Evolutionary conservation across 192 early-diverging fungal species (phyloP), one percentile per base, ranked within the genome.

Genomic region (Pilaira anomala): DNA sequence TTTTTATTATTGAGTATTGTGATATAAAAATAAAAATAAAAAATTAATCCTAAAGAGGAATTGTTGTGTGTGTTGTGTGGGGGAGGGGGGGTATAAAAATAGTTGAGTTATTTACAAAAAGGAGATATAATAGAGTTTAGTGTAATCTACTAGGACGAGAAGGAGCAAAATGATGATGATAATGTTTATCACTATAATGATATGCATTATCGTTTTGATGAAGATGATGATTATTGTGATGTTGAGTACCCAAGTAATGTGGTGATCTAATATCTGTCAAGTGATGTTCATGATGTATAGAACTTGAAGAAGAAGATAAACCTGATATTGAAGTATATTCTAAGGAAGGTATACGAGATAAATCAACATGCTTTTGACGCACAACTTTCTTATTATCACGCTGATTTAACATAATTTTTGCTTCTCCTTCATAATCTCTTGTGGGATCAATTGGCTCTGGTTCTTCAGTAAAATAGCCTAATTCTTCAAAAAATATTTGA

Each of bases 361-460:
- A 36, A 58, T 58, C 39, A 58, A 58, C 39, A 39, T 58, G 56
- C 16, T 58, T 58, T 33, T 58, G 33, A 24, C 56, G 56, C 41
- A 42, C 56, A 9, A 36, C 33, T 36, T 36, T 36, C 1, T 39
- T 63, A 7, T 51, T 48, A 48, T 52, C 24, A 40, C 62, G 48
- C 5, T 33, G 48, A 7, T 18, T 51, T 7, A 29, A 25, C 13
- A 63, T 26, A 14, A 40, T 51, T 51, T 40, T 51, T 16, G 49
- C 62, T 48, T 68, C 66, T 46, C 44, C 44, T 28, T 61, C 66
- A 16, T 68, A 68, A 33, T 68, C 60, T 41, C 54, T 56, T 2
- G 46, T 67, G 8, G 71, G 71, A 62, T 73, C 71, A 57, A 73
- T 67, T 11, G 57, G 71, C 12, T 73, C 71, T 0, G 71, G 71